Conservation (phyloP, 2,329 filamentous ascomycete genomes). For the Herpotrichia juniperi region DNA sequence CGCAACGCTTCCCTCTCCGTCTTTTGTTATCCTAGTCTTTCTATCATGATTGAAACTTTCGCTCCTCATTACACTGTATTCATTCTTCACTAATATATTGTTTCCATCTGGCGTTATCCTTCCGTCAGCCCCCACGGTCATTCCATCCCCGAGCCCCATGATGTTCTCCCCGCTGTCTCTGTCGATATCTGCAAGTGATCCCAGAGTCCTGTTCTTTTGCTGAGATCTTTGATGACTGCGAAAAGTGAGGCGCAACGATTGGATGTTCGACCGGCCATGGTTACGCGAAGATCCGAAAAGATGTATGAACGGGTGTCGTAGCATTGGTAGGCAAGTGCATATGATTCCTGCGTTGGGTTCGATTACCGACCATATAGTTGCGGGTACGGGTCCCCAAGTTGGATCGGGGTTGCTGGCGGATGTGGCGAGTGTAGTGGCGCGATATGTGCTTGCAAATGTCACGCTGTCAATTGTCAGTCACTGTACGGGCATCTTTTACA, state of each 20-base stretch:
- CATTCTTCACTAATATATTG: slow-evolving; percentile 25
- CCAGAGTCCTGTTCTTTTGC: slow-evolving; percentile 5
- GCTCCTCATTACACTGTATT: slow-evolving; percentile 20
- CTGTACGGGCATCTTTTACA: neutral
- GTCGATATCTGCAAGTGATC: slow-evolving; percentile 12
- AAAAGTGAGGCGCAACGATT: slow-evolving; percentile 19
- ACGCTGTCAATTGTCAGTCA: slow-evolving; percentile 8
- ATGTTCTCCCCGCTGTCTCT: slow-evolving; percentile 25
- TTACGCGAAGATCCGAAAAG: slow-evolving; percentile 22
- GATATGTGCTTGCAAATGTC: slow-evolving; percentile 30
- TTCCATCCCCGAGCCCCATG: slow-evolving; percentile 1
- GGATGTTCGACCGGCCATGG: slow-evolving; percentile 13
- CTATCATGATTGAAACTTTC: neutral
- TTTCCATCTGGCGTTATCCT: slow-evolving; percentile 1
- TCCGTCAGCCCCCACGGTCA: neutral
- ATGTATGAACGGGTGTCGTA: slow-evolving; percentile 27
- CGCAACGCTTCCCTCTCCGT: too few species aligned
- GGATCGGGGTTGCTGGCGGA: slow-evolving; percentile 28
- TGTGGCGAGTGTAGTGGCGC: slow-evolving; percentile 29
- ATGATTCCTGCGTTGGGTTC: slow-evolving; percentile 32
- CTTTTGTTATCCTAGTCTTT: neutral
- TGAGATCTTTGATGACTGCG: slow-evolving; percentile 9
- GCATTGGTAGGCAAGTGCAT: slow-evolving; percentile 18
- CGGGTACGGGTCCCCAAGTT: slow-evolving; percentile 29
- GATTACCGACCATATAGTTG: slow-evolving; percentile 30